Percentiles rank a stretch among this genome's conserved stretches.
Conservation (phyloP, 2,329 filamentous ascomycete genomes). For the Cordyceps cateniannulata region DNA sequence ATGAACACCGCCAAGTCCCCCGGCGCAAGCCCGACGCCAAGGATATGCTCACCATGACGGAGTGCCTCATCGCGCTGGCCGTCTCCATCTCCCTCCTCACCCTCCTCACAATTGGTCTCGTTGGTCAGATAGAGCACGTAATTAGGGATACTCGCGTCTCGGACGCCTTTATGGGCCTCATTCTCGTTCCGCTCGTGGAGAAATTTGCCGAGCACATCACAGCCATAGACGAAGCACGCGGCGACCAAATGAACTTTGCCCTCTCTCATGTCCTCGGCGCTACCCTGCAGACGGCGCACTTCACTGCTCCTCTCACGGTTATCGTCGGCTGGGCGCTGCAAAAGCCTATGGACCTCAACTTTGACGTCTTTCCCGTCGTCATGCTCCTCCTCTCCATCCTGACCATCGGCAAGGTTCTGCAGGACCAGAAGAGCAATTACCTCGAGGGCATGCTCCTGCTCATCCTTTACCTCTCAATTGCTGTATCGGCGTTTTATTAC, state of each 20-base stretch:
- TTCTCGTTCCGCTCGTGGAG: constrained; percentile 75
- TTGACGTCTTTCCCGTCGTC: constrained; percentile 80
- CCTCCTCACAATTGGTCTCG: constrained; percentile 66
- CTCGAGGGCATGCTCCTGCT: constrained; percentile 80
- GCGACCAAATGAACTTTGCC: constrained; percentile 78
- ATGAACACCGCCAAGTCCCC: constrained; percentile 63
- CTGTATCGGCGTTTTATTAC: constrained; percentile 51
- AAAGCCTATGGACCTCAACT: constrained; percentile 65
- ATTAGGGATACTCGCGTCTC: constrained; percentile 39
- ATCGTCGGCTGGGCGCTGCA: constrained; percentile 74
- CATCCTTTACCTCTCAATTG: constrained; percentile 55
- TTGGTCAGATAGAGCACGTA: constrained; percentile 61
- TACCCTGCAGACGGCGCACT: constrained; percentile 81
- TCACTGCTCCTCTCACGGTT: constrained; percentile 79
- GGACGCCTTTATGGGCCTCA: constrained; percentile 58
- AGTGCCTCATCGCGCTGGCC: constrained; percentile 59
- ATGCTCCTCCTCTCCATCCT: constrained; percentile 78
- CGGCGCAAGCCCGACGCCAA: constrained; percentile 52
- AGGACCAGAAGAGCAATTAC: constrained; percentile 86
- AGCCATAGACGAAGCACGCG: constrained; percentile 78
- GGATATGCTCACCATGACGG: constrained; percentile 67
- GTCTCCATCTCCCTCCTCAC: constrained; percentile 64
- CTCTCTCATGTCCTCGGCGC: constrained; percentile 80
- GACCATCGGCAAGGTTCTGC: constrained; percentile 78
- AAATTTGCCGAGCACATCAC: constrained; percentile 83